Evolutionary conservation across 2,329 filamentous ascomycete species (phyloP), one percentile per base, ranked within the genome.

Genomic region (Chrysosporium keratinophilum): DNA sequence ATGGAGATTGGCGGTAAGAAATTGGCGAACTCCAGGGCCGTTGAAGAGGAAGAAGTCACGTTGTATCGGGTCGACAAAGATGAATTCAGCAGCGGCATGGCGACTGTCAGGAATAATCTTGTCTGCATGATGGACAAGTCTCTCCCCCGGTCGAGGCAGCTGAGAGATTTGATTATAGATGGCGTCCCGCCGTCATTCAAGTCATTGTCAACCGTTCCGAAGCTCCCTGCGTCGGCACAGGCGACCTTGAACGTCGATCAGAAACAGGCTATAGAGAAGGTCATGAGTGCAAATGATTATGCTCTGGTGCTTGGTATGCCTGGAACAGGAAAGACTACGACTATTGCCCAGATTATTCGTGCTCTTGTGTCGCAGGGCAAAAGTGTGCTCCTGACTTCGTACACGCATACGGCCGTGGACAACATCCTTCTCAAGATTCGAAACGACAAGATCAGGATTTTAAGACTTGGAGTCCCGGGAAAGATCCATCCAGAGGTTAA

Each of bases 251-350:
- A 98, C 60, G 76, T 87, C 9, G 93, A 97, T 65, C 93, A 98
- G 68, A 83, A 78, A 63, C 78, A 77, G 55, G 93, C 93, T 0
- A 89, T 98, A 50, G 80, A 88, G 61, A 97, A 96, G 69, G 91
- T 98, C 39, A 94, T 98, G 85, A 88, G 85, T 63, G 91, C 93
- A 2, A 81, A 87, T 61, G 90, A 98, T 71, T 98, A 97, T 68
- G 91, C 93, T 6, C 77, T 98, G n/a, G 90, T 98, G 11, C 80
- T 98, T 17, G 93, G 93, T 28, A 98, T 98, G 93, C 93, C 93
- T 1, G 93, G 93, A 6, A 98, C 93, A 0, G 93, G 93, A 55
- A 98, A 98, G 70, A 98, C 93, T 2, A 98, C 93, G 0, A 98
- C 93, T 0, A 97, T 98, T 64, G 89, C 91, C 4, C 90, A 97